A percentile compares a stretch with the other conserved stretches of the same genome.
Conservation (phyloP, 1,284 basidiomycete genomes). For the Cutaneotrichosporon cutaneum region DNA sequence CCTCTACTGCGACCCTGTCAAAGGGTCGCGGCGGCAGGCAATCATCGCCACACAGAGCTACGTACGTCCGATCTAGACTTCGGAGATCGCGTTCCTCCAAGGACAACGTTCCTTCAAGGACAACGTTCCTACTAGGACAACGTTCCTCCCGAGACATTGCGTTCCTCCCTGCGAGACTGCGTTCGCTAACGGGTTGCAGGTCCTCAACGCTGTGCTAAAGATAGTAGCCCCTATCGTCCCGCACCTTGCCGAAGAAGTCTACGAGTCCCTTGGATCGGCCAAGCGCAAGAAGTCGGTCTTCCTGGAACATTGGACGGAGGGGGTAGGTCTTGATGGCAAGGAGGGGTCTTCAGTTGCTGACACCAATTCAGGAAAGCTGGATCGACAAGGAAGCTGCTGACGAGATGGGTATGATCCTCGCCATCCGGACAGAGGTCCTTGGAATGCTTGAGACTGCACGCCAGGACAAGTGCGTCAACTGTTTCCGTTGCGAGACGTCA, state of each 20-base stretch:
- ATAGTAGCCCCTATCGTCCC: constrained; percentile 86
- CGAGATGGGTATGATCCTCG: constrained; percentile 33
- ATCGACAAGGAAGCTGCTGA: constrained; percentile 10
- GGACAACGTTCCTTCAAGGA: no score
- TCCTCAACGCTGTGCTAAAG: constrained; percentile 66
- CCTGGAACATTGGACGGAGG: constrained; percentile 59
- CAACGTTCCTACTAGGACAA: no score
- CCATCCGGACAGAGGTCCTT: constrained; percentile 31
- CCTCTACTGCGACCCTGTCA: constrained; percentile 70
- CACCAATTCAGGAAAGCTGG: not conserved
- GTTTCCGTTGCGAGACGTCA: not conserved
- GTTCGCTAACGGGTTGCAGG: constrained; percentile 53
- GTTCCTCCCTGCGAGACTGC: not conserved
- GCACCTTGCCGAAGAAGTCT: constrained; percentile 87
- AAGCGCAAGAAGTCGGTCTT: constrained; percentile 57
- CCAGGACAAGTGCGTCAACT: constrained; percentile 35
- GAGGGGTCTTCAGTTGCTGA: not conserved
- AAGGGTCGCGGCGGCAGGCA: constrained; percentile 62
- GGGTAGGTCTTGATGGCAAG: not conserved
- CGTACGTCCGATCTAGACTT: constrained; percentile 53
- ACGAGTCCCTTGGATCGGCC: constrained; percentile 50
- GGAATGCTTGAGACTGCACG: constrained; percentile 37
- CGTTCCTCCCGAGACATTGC: not conserved
- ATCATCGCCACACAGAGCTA: constrained; percentile 71
- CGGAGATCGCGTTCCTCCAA: not conserved